Conservation (phyloP, 2,329 filamentous ascomycete species). For the Pseudogymnoascus verrucosus region DNA sequence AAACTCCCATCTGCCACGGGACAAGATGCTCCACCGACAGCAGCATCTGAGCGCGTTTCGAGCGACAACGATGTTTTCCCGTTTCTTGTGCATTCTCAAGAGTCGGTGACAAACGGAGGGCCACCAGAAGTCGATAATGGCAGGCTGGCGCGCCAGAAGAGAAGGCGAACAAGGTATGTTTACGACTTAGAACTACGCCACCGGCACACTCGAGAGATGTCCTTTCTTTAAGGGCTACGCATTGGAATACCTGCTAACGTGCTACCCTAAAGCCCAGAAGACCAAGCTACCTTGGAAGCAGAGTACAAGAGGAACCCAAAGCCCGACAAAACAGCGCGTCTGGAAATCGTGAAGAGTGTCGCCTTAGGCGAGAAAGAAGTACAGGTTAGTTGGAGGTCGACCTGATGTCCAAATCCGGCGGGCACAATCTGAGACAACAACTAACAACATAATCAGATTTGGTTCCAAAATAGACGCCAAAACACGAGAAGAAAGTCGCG, state of each 20-base stretch:
- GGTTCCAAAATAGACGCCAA: constrained; percentile 94
- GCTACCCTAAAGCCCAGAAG: constrained; percentile 56
- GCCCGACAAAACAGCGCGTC: constrained; percentile 81
- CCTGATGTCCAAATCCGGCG: neutral
- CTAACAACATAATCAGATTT: constrained; percentile 55
- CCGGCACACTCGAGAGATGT: neutral
- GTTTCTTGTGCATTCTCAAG: constrained; percentile 16
- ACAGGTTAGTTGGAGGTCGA: constrained; percentile 55
- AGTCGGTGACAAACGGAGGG: constrained; percentile 19
- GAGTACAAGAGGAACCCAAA: constrained; percentile 82
- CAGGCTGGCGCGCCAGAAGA: constrained; percentile 38
- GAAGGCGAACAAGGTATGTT: constrained; percentile 56
- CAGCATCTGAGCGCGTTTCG: constrained; percentile 15
- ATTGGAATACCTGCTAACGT: neutral
- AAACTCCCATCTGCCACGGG: constrained; percentile 20
- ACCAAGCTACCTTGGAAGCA: constrained; percentile 80
- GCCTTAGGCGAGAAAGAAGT: constrained; percentile 92
- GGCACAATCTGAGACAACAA: neutral
- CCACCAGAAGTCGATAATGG: constrained; percentile 17
- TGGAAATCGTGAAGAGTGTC: constrained; percentile 76
- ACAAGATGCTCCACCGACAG: constrained; percentile 13
- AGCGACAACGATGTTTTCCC: constrained; percentile 18
- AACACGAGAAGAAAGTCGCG: constrained; percentile 86
- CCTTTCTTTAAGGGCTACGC: neutral
- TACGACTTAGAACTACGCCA: neutral